Conservation (phyloP, 768 basidiomycete genomes). For the Lanmaoa rubissima region DNA sequence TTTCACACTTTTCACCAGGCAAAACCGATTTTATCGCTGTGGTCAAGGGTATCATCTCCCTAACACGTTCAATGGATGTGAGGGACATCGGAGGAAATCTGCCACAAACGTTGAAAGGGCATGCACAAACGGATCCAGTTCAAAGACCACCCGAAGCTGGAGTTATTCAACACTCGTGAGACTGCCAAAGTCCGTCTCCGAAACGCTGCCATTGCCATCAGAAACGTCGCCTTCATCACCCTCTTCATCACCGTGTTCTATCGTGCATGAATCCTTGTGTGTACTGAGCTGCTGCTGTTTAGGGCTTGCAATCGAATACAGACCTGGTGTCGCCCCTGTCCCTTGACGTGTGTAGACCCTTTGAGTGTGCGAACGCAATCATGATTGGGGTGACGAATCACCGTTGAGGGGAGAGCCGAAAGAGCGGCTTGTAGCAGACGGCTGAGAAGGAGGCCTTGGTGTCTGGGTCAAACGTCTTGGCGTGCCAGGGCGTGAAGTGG, state of each 20-base stretch:
- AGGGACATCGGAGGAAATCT: constrained; percentile 1
- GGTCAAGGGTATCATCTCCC: constrained; percentile 2
- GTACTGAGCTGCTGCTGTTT: constrained; percentile 19
- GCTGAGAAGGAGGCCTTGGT: constrained; percentile 31
- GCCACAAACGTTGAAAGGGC: background rate
- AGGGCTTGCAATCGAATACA: constrained; percentile 22
- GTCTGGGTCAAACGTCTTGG: constrained; percentile 28
- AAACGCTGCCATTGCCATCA: constrained; percentile 40
- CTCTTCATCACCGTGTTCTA: constrained; percentile 14
- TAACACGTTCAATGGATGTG: background rate
- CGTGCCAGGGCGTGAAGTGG: constrained; percentile 27
- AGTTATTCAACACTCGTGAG: constrained; percentile 50
- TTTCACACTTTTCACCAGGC: background rate
- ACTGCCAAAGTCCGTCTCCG: constrained; percentile 45
- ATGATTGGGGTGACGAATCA: constrained; percentile 44
- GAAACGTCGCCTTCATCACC: constrained; percentile 31
- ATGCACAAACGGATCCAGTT: constrained; percentile 1
- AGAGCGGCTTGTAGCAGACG: constrained; percentile 32
- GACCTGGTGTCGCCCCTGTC: constrained; percentile 25
- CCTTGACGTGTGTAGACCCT: constrained; percentile 32
- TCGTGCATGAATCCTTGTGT: constrained; percentile 17
- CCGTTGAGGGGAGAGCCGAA: constrained; percentile 46
- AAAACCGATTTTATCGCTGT: background rate
- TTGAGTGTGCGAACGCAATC: constrained; percentile 38
- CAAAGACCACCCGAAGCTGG: background rate